Evolutionary conservation across 2,329 filamentous ascomycete species (phyloP), one percentile per base, ranked within the genome.

Genomic region (Rutstroemia sp.): DNA sequence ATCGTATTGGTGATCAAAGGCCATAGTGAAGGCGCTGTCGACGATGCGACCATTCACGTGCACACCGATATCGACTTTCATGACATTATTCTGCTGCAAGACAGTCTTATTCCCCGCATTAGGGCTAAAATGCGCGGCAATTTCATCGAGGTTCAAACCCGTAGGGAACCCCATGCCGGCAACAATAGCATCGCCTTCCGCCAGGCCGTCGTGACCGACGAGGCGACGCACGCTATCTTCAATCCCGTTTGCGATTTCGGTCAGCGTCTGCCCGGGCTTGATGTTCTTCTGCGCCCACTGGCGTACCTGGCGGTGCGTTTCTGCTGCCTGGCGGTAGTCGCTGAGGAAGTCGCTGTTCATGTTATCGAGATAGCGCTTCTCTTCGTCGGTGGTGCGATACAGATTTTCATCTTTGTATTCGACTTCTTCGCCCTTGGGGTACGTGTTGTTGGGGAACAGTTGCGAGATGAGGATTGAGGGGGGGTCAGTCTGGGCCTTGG

Each of bases 91-190:
- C 61, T 86, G 73, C 59, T 82, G 75, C 59, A 88, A 68, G n/a
- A 85, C 74, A 69, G 82, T 83, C 63, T 92, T 95, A 73, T 94
- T 94, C 55, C 90, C 90, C 1, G 88, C 86, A 69, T 95, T 95
- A 8, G 90, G 90, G 6, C 86, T 92, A 71, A 88, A 95, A 73
- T 95, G 90, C 4, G 90, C 90, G 1, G 89, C 89, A 66, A 88
- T 89, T 69, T 94, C 83, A 74, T 95, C 92, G 63, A 94, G 78
- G 69, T 87, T 91, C 54, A 95, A 75, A 52, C 90, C 90, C 21
- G 86, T 90, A 5, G 90, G 90, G 74, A 95, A 95, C 4, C 88
- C 90, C 81, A 95, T 88, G 54, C 90, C 90, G 34, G 83, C 89
- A 66, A 84, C 82, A 61, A 92, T 74, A 53, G 84, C 85, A 66